phyloP scores from a whole-genome alignment of 2,329 filamentous ascomycete genomes.

The Fusarium lyarnte region DNA sequence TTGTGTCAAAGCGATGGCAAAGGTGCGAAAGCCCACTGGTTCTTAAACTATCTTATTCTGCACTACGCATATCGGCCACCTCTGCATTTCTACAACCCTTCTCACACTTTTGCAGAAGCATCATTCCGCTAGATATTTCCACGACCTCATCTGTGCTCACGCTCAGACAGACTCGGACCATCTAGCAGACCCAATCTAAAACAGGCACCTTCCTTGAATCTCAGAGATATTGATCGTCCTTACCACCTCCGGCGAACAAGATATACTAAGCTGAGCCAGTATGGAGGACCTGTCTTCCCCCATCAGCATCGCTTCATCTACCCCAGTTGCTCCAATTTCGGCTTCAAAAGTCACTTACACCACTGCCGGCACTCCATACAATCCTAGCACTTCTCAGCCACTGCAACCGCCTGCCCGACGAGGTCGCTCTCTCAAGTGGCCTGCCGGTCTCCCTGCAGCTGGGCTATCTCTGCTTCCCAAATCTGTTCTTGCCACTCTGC shows the following conservation, averaged over 20 bases:
- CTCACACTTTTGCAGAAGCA: slow-evolving; percentile 17
- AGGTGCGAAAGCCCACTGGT: slow-evolving; percentile 19
- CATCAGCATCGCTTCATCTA: slow-evolving; percentile 36
- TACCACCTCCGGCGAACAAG: slow-evolving; percentile 29
- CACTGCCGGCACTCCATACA: slow-evolving; percentile 66
- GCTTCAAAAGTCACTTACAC: slow-evolving; percentile 57
- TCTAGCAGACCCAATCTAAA: slow-evolving; percentile 42
- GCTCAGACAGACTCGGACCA: slow-evolving; percentile 10
- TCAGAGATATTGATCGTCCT: slow-evolving; percentile 21
- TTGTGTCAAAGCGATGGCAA: slow-evolving; percentile 19
- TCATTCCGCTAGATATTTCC: neutral
- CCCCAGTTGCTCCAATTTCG: slow-evolving; percentile 34
- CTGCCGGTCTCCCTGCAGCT: slow-evolving; percentile 41
- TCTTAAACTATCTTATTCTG: slow-evolving; percentile 20
- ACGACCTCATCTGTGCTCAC: slow-evolving; percentile 6
- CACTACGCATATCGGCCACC: slow-evolving; percentile 6
- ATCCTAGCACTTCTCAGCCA: slow-evolving; percentile 56
- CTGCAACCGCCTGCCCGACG: slow-evolving; percentile 63
- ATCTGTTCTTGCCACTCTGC: slow-evolving; percentile 49
- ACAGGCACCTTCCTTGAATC: slow-evolving; percentile 46
- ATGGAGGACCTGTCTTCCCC: slow-evolving; percentile 48
- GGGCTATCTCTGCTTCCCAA: slow-evolving; percentile 52
- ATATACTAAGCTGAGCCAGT: slow-evolving; percentile 34
- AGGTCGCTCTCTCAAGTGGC: slow-evolving; percentile 58
- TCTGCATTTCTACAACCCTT: neutral